Base-by-base conservation (phyloP, 257 asterid genomes). In the Agastache rugosa region DNA sequence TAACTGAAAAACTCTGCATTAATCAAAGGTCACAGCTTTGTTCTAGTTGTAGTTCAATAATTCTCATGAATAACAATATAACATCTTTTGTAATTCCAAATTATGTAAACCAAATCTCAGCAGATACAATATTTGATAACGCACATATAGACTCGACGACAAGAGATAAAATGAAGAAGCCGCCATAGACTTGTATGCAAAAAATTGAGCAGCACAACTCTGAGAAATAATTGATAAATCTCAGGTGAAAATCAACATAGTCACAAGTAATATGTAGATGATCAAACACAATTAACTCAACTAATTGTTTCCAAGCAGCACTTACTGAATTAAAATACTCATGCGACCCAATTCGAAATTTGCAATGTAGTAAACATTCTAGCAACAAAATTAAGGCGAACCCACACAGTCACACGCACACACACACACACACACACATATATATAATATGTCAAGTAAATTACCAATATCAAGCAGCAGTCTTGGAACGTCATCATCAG, bases 401-500 rank as follows among this genome's bases (percentile, higher is more conserved):
- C 15, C 8, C 16, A 44, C 62, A 45, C 25, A n/a, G n/a, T n/a
- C n/a, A 39, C 14, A 53, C 1, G 20, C 4, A 63, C 31, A 6
- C 9, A 44, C 25, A 4, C 6, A 5, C 35, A 31, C 35, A 31
- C 35, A 31, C 35, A 4, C 35, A 31, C 6, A 31, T 31, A 31
- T 5, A n/a, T n/a, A n/a, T n/a, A n/a, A n/a, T n/a, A 66, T 12
- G 3, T 0, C 55, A 34, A 72, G 16, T 37, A 17, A 73, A 56
- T 23, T 87, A 93, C 97, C 99, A 56, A 94, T 92, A 73, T 94
- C 99, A 79, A 94, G 96, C 55, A 94, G 89, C 62, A 94, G 81
- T 74, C 91, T 84, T 25, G 99, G 96, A 47, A 90, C 80, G 12
- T 82, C 92, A 54, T 94, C 97, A 41, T 89, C 88, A 25, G 97